Percentiles rank a stretch among this genome's conserved stretches.
These are phyloP conservation scores for Apiotrichum brassicae DNA, from an alignment of 1,284 basidiomycete species.

Conservation along the genomic window DNA sequence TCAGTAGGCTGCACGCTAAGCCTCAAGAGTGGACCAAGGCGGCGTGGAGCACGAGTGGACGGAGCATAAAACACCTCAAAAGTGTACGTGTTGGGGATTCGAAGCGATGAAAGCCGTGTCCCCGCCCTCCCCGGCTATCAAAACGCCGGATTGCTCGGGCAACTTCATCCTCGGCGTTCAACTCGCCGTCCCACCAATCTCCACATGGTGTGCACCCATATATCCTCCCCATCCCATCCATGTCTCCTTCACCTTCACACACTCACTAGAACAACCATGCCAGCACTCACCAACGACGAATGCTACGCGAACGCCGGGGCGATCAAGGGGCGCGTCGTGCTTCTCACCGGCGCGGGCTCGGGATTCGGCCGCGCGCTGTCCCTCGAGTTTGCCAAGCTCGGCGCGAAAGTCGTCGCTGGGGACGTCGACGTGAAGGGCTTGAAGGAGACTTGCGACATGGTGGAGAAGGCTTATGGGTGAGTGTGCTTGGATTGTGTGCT, in stretches of 20 bases:
- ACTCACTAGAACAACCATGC: neutral
- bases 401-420: constrained; percentile 3
- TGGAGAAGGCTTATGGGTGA: constrained; percentile 22
- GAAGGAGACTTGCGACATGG: neutral
- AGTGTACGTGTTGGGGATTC: too few relatives aligned
- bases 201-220: too few relatives aligned
- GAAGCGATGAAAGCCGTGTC: too few relatives aligned
- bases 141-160: too few relatives aligned
- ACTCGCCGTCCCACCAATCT: too few relatives aligned
- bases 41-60: too few relatives aligned
- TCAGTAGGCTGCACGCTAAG: too few relatives aligned
- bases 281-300: neutral
- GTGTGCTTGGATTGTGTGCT: neutral
- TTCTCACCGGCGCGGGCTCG: constrained; percentile 2
- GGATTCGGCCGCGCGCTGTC: constrained; percentile 3
- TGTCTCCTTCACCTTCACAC: too few relatives aligned
- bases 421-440: constrained; percentile 2
- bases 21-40: too few relatives aligned
- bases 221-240: neutral
- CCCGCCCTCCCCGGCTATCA: too few relatives aligned
- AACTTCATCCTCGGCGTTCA: too few relatives aligned
- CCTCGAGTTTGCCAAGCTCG: neutral
- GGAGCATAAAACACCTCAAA: too few relatives aligned
- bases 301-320: constrained; percentile 34
- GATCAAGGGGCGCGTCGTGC: neutral